Evolutionary conservation across 2,329 filamentous ascomycete species (phyloP).

Genomic region (Sphaceloma murrayae): DNA sequence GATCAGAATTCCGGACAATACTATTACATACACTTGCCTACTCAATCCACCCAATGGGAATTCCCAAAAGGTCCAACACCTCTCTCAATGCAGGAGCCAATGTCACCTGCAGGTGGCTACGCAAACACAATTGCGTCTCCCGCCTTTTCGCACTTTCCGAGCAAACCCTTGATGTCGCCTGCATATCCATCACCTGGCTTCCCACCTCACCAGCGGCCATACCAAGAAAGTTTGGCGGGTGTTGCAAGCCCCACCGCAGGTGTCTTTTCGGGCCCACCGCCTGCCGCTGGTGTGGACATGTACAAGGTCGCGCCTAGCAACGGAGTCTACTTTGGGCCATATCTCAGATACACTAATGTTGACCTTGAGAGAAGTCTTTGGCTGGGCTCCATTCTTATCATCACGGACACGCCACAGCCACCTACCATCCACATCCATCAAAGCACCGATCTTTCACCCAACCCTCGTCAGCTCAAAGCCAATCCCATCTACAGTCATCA

Average conservation of each 20-base stretch:
- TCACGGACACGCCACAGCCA: constrained; percentile 83
- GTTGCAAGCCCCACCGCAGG: constrained; percentile 63
- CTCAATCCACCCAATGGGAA: constrained; percentile 96
- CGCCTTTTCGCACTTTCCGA: constrained; percentile 41
- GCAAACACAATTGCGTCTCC: constrained; percentile 39
- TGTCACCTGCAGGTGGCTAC: constrained; percentile 63
- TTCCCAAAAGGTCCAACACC: constrained; percentile 94
- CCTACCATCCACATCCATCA: constrained; percentile 94
- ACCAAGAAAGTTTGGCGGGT: constrained; percentile 64
- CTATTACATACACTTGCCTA: constrained; percentile 95
- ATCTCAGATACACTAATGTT: constrained; percentile 94
- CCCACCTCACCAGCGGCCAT: constrained; percentile 61
- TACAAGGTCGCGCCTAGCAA: constrained; percentile 92
- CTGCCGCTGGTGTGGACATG: constrained; percentile 79
- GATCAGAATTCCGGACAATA: constrained; percentile 95
- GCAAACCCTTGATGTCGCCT: constrained; percentile 65
- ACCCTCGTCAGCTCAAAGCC: constrained; percentile 72
- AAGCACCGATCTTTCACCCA: constrained; percentile 81
- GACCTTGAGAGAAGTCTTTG: constrained; percentile 82
- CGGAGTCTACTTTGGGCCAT: constrained; percentile 95
- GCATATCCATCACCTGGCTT: constrained; percentile 50
- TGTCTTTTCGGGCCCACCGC: constrained; percentile 84
- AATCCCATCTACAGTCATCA: constrained; percentile 81
- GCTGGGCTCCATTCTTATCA: constrained; percentile 86
- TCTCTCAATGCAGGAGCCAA: constrained; percentile 70